A percentile compares a stretch with the other conserved stretches of the same genome.
Conservation (phyloP, 805 yeast genomes). For the Ogataea zsoltii region DNA sequence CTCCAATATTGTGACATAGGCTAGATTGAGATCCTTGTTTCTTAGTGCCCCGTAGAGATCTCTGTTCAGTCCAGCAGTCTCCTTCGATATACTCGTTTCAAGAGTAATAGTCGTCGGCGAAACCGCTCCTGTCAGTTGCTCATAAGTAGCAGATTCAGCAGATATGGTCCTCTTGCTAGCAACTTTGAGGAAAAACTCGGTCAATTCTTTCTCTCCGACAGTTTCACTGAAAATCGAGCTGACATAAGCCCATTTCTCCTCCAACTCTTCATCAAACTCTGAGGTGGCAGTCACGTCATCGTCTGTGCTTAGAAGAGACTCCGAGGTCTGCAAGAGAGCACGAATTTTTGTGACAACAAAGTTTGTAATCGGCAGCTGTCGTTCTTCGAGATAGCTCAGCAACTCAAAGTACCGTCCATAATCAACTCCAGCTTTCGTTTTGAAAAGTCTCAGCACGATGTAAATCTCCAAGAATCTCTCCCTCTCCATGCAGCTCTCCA, state of each 20-base stretch:
- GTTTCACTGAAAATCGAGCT: background rate
- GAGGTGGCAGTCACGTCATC: background rate
- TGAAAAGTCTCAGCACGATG: slow-evolving; percentile 3
- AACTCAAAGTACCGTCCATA: slow-evolving; percentile 3
- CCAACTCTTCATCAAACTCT: background rate
- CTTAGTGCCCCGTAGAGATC: background rate
- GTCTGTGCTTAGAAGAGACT: background rate
- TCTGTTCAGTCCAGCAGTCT: background rate
- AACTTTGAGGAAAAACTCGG: background rate
- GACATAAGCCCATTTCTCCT: background rate
- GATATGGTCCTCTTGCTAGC: background rate
- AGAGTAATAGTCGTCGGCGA: background rate
- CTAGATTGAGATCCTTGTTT: background rate
- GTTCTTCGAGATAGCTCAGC: background rate
- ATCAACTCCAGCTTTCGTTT: background rate
- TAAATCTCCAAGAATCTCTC: background rate
- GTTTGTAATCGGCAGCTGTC: background rate
- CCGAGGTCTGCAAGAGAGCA: background rate
- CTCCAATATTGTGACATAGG: background rate
- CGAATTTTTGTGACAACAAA: slow-evolving; percentile 1
- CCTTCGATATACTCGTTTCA: background rate
- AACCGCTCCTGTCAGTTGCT: background rate
- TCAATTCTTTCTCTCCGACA: background rate
- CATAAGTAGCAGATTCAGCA: background rate
- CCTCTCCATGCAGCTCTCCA: slow-evolving; percentile 1